phyloP scores from a whole-genome alignment of 805 yeast genomes.

The Metschnikowia bowlesiae region DNA sequence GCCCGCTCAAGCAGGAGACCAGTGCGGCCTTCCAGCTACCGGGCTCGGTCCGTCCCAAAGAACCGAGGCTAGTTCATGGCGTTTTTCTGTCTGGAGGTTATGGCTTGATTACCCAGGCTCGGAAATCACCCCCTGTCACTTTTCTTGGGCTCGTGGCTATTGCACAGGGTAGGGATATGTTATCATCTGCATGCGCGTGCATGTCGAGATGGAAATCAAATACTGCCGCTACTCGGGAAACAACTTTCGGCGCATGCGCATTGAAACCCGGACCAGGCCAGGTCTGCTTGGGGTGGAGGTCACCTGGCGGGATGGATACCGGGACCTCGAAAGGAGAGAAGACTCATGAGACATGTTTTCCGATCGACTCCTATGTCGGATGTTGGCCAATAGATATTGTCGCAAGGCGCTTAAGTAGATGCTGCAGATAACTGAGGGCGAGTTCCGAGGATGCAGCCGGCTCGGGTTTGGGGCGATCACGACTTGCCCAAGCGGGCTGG shows the following conservation, averaged over 20 bases:
- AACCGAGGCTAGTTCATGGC: no score
- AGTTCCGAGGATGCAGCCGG: neutral
- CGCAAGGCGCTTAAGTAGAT: neutral
- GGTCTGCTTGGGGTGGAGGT: neutral
- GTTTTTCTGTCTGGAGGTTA: no score
- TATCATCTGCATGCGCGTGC: constrained; percentile 1
- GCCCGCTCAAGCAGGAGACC: no score
- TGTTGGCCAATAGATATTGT: neutral
- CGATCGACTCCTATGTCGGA: neutral
- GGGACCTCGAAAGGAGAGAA: no score
- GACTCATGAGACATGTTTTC: no score
- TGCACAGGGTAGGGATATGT: neutral
- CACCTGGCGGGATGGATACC: neutral
- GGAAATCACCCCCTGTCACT: neutral
- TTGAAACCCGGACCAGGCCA: no score
- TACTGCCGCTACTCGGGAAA: neutral
- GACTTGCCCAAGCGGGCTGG: no score
- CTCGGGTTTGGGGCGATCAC: no score
- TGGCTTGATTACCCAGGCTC: neutral
- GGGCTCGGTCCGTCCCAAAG: no score
- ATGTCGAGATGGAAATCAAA: neutral
- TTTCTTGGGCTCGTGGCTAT: neutral
- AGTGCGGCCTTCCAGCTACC: no score
- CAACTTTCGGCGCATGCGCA: neutral
- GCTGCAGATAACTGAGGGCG: neutral